Percentiles rank a stretch among this genome's conserved stretches.
Conservation (phyloP, 2,329 filamentous ascomycete species). For the Raffaelea deltoideospora region DNA sequence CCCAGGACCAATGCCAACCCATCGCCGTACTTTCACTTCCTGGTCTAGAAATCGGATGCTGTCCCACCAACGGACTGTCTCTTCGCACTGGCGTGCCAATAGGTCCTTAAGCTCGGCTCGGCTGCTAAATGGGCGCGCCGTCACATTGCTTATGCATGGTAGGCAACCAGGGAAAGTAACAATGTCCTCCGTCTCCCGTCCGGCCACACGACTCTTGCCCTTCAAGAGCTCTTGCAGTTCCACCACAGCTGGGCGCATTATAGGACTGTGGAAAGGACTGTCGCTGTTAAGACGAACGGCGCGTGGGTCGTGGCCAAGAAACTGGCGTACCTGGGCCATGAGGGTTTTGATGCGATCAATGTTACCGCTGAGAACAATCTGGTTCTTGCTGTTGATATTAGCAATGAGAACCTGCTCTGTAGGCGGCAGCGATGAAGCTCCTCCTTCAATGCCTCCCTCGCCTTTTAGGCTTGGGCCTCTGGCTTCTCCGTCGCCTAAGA, state of each 20-base stretch:
- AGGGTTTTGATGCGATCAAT: constrained; percentile 70
- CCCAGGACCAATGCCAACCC: constrained; percentile 85
- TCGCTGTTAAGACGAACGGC: constrained; percentile 78
- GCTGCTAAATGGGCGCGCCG: constrained; percentile 59
- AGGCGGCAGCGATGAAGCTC: constrained; percentile 34
- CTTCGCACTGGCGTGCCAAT: constrained; percentile 67
- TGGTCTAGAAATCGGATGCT: constrained; percentile 82
- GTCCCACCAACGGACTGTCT: constrained; percentile 91
- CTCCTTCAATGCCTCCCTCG: too few relatives aligned
- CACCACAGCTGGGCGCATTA: constrained; percentile 73
- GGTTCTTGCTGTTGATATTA: constrained; percentile 91
- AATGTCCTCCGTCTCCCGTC: constrained; percentile 43
- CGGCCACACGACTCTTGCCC: constrained; percentile 36
- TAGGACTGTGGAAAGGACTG: constrained; percentile 77
- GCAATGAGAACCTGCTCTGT: constrained; percentile 82
- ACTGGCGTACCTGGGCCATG: constrained; percentile 72
- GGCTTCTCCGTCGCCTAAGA: constrained; percentile 33
- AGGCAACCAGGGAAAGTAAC: constrained; percentile 61
- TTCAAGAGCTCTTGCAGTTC: constrained; percentile 57
- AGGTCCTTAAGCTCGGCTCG: constrained; percentile 64
- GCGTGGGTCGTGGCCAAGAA: constrained; percentile 79
- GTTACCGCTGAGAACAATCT: constrained; percentile 85
- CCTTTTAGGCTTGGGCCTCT: too few relatives aligned
- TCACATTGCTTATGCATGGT: constrained; percentile 77
- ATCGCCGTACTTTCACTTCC: constrained; percentile 63